These are phyloP conservation scores for Suhomyces sp. DNA, from an alignment of 805 yeast genomes.

Conservation along the genomic window DNA sequence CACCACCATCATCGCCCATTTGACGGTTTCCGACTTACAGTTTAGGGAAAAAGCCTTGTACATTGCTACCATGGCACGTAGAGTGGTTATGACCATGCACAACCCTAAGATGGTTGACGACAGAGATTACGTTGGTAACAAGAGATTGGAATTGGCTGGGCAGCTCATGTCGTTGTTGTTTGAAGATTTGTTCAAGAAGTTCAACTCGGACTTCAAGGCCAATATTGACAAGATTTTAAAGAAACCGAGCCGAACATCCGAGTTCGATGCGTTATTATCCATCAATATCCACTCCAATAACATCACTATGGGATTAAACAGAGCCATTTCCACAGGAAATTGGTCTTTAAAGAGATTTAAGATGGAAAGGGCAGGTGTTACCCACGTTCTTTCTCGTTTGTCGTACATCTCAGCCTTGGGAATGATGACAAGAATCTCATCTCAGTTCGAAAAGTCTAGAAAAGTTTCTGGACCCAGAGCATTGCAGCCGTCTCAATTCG, in stretches of 20 bases:
- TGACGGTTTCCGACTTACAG: constrained; percentile 78
- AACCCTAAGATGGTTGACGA: constrained; percentile 96
- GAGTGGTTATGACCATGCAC: constrained; percentile 93
- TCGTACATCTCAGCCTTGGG: constrained; percentile 94
- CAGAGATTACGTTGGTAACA: constrained; percentile 97
- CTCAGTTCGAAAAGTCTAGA: constrained; percentile 97
- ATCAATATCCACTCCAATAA: constrained; percentile 90
- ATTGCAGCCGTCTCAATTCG: constrained; percentile 97
- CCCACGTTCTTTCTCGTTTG: constrained; percentile 88
- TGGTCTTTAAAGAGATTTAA: constrained; percentile 98
- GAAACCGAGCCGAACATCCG: constrained; percentile 91
- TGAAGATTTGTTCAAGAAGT: constrained; percentile 96
- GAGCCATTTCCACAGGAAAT: constrained; percentile 98
- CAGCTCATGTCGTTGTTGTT: constrained; percentile 92
- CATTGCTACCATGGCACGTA: constrained; percentile 93
- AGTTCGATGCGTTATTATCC: constrained; percentile 87
- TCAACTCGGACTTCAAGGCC: constrained; percentile 91
- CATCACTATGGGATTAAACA: constrained; percentile 88
- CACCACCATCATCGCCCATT: constrained; percentile 92
- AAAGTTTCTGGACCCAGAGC: constrained; percentile 99
- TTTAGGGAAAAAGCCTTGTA: constrained; percentile 93
- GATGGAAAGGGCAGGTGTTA: constrained; percentile 99
- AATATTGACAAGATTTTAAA: constrained; percentile 90
- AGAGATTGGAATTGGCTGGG: constrained; percentile 95
- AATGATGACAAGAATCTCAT: constrained; percentile 98